Evolutionary conservation across 306 rosid genomes (phyloP).

Genomic region (Prinsepia uniflora): DNA sequence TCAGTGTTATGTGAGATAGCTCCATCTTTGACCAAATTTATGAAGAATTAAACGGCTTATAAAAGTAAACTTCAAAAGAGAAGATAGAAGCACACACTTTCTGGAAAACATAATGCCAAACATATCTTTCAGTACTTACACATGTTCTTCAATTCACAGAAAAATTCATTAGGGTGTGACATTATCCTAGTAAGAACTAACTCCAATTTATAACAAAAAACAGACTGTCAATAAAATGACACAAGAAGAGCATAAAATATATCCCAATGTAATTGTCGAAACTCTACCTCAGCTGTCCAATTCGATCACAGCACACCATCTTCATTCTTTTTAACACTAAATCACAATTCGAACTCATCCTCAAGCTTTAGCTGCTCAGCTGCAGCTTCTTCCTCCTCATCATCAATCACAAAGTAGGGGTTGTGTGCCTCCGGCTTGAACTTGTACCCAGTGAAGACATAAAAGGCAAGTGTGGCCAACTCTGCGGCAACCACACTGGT

Average conservation of each 20-base stretch:
- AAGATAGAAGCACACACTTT: neutral
- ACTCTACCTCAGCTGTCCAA: constrained; percentile 40
- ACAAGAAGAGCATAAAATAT: constrained; percentile 34
- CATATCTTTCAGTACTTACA: constrained; percentile 33
- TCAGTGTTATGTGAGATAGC: neutral
- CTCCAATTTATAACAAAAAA: constrained; percentile 23
- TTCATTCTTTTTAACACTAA: constrained; percentile 19
- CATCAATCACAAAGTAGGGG: constrained; percentile 84
- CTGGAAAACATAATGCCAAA: constrained; percentile 25
- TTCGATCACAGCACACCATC: constrained; percentile 27
- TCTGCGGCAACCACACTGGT: constrained; percentile 88
- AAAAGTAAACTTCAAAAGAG: neutral
- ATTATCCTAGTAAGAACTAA: constrained; percentile 19
- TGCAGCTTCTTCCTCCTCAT: constrained; percentile 97
- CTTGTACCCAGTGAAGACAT: constrained; percentile 76
- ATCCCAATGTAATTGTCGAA: constrained; percentile 33
- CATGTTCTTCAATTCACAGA: constrained; percentile 24
- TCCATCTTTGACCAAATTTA: neutral
- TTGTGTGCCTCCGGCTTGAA: constrained; percentile 94
- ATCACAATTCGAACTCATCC: constrained; percentile 86
- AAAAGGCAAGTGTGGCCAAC: constrained; percentile 79
- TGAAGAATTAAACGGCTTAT: neutral
- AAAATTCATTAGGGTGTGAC: constrained; percentile 15
- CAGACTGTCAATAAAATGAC: constrained; percentile 19
- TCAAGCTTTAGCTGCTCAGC: constrained; percentile 88